Percentiles rank a stretch among this genome's conserved stretches.
Conservation (phyloP, 78 protist species). For the Capsaspora owczarzaki region DNA sequence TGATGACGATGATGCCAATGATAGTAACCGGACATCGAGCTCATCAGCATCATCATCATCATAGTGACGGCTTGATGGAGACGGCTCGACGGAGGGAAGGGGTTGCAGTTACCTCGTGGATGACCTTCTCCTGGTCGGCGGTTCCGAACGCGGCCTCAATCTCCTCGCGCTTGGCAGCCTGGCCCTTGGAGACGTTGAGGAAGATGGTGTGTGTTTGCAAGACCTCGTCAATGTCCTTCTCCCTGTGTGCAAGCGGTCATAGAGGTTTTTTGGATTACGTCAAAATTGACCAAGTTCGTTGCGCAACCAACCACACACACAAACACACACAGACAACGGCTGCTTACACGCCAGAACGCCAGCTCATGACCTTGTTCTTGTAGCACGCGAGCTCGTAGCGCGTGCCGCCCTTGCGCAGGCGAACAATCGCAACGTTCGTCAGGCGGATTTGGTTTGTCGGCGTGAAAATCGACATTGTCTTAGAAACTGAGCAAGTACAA, state of each 20-base stretch:
- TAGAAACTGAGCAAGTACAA: not conserved
- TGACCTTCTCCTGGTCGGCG: constrained; percentile 13
- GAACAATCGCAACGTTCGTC: constrained; percentile 88
- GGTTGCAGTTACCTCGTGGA: constrained; percentile 2
- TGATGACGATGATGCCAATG: too few species aligned
- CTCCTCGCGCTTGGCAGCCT: constrained; percentile 68
- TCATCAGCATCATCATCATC: too few species aligned
- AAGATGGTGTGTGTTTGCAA: constrained; percentile 78
- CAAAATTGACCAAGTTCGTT: not conserved
- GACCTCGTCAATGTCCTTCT: constrained; percentile 88
- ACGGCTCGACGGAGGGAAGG: too few species aligned
- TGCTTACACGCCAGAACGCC: constrained; percentile 67
- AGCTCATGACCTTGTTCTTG: constrained; percentile 73
- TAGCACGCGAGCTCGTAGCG: constrained; percentile 90
- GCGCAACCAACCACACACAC: not conserved
- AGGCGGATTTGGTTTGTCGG: constrained; percentile 71
- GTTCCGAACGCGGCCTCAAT: constrained; percentile 61
- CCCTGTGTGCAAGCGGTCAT: constrained; percentile 12
- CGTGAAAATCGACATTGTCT: constrained; percentile 56
- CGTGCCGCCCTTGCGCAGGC: constrained; percentile 63
- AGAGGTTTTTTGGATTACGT: not conserved
- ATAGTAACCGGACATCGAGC: too few species aligned
- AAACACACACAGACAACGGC: constrained; percentile 1
- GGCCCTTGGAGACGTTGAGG: constrained; percentile 83
- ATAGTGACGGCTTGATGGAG: too few species aligned